Evolutionary conservation across 345 rosid species (phyloP), one percentile per base, ranked within the genome.

Genomic region (Lumnitzera littorea): DNA sequence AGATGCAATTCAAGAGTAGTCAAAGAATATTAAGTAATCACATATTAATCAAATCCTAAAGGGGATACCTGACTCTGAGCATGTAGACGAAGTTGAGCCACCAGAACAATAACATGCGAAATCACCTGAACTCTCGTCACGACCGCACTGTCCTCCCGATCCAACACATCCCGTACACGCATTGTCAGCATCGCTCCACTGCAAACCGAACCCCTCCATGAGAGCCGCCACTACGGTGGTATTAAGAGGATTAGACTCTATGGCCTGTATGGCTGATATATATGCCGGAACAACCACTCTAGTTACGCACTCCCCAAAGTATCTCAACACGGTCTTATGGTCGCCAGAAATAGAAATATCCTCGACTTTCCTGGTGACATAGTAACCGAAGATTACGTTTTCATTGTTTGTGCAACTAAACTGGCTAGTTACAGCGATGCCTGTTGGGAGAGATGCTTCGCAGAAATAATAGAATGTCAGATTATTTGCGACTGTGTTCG

Each of bases 241-340:
- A 12, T 13, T 11, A 20, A 56, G 10, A 15, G 58, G 13, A 16
- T 24, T 2, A 15, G n/a, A 24, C 46, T 54, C 52, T 11, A 63
- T 53, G 4, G 36, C 24, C 52, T 14, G 59, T 5, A 63, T 24
- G 2, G 59, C 51, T 15, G 60, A 46, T 24, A 0, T 29, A 31
- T 46, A 41, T 15, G 51, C 59, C 46, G 67, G 67, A 43, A 63
- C 12, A 12, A 55, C 59, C 20, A 63, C 67, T 11, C 20, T 41
- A 15, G 58, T 53, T 3, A 15, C 15, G 60, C 67, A 63, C 12
- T 11, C 29, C 50, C 51, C 53, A 15, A 31, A 48, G 55, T 49
- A 61, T 77, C 43, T 75, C 77, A 4, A 77, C 81, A 11, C 46
- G 48, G 0, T 78, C 80, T 25, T n/a, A n/a, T n/a, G n/a, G n/a